Conservation (phyloP, 202 grass and related monocot species). For the Digitaria exilis region DNA sequence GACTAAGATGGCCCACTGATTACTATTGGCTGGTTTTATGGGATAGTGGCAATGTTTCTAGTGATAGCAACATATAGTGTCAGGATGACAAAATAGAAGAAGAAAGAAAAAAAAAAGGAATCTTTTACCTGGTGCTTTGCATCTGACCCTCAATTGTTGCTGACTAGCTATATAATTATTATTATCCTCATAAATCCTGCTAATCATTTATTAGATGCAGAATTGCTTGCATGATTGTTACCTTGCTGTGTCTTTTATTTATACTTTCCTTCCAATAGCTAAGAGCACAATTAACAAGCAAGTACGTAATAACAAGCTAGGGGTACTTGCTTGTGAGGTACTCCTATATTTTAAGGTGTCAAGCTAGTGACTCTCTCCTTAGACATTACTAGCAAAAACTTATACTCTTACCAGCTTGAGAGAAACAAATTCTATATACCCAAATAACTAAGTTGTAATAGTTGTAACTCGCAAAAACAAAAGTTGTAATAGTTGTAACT, state of each 20-base stretch:
- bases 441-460: too few species aligned
- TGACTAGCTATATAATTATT: conserved; percentile 23
- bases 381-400: neutral
- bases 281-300: too few species aligned
- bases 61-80: conserved; percentile 42
- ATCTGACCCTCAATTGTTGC: conserved; percentile 39
- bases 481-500: too few species aligned
- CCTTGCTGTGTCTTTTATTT: neutral
- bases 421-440: neutral
- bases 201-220: conserved; percentile 1
- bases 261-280: neutral
- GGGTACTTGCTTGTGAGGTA: too few species aligned
- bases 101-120: conserved; percentile 24
- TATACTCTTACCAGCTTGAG: conserved; percentile 4
- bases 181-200: neutral
- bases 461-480: too few species aligned
- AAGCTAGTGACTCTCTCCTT: neutral
- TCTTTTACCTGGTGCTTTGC: conserved; percentile 45
- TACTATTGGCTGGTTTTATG: conserved; percentile 55
- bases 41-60: conserved; percentile 40
- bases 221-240: neutral
- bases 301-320: too few species aligned
- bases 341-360: too few species aligned
- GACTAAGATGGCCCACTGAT: conserved; percentile 51
- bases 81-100: conserved; percentile 32